Base-by-base conservation (phyloP, 2,329 filamentous ascomycete species). In the Fusarium piperis region DNA sequence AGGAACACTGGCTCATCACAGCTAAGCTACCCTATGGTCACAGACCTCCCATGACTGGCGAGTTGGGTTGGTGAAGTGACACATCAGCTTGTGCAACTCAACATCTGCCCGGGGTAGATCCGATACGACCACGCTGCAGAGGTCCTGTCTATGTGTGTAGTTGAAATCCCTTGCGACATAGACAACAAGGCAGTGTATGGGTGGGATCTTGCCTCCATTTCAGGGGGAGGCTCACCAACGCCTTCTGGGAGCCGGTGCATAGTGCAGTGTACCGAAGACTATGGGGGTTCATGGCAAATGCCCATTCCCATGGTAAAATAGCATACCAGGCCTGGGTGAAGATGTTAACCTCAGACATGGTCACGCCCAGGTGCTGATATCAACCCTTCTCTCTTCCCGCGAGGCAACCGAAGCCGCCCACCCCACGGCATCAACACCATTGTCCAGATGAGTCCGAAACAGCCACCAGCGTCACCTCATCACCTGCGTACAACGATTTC, bases 391-490 rank as follows among this genome's bases (percentile, higher is more conserved):
- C 11, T 53, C 48, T 26, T 30, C 23, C 48, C 48, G 48, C 48
- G 48, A 53, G 48, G 35, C 48, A 53, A 53, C 28, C 18, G 35
- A 33, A 53, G 28, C 46, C 12, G 18, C 39, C 20, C 39, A 18
- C 12, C 48, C 48, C 44, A 26, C 26, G 30, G 30, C n/a, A 18
- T 35, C 48, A 53, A 53, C 48, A 33, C 23, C 28, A 39, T 32
- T 18, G 15, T 33, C n/a, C 35, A 39, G 33, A 51, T 58, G 28
- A 58, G 23, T 18, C 53, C 26, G 20, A 62, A 57, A 68, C 57
- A 71, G 65, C 69, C 69, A 71, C 44, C 69, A 44, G 26, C 69
- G 57, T 72, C 69, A 69, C 60, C 38, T 30, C 28, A 38, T 15
- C 33, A 46, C 7, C 41, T 33, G 38, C 10, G 46, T 48, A 32